Evolutionary conservation across 352 stramenopile species (phyloP).

Genomic region (Pythium myriotylum): DNA sequence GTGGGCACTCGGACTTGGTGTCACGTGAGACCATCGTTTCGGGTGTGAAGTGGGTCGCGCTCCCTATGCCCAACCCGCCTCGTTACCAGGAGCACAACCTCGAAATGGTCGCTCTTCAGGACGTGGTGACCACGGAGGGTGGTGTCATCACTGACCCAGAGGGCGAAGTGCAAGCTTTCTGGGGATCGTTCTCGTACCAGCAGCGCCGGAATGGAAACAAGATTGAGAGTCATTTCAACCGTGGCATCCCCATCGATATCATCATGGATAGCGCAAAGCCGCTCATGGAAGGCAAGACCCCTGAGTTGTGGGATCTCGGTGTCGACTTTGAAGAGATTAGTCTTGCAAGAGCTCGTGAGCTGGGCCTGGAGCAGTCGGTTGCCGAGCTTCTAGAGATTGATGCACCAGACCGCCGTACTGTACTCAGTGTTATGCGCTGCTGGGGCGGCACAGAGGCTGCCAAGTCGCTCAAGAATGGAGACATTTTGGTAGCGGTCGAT

Average conservation of each 20-base stretch:
- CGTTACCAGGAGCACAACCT: conserved; percentile 89
- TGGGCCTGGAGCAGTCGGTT: conserved; percentile 81
- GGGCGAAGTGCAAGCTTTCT: conserved; percentile 81
- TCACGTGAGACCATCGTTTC: conserved; percentile 86
- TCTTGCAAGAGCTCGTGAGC: conserved; percentile 86
- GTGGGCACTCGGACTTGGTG: conserved; percentile 80
- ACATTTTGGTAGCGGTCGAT: conserved; percentile 87
- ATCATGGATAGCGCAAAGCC: conserved; percentile 86
- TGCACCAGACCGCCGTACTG: conserved; percentile 66
- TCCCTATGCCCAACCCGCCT: conserved; percentile 81
- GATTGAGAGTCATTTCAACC: conserved; percentile 87
- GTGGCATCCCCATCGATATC: conserved; percentile 85
- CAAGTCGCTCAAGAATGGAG: conserved; percentile 75
- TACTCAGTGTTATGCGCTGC: conserved; percentile 76
- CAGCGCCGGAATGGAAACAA: conserved; percentile 72
- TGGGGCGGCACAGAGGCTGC: conserved; percentile 77
- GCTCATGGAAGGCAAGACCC: conserved; percentile 68
- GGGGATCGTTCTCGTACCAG: conserved; percentile 88
- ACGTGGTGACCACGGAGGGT: conserved; percentile 81
- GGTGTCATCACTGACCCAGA: conserved; percentile 75
- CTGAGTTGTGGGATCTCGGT: conserved; percentile 79
- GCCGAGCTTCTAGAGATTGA: conserved; percentile 78
- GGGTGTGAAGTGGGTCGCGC: conserved; percentile 83
- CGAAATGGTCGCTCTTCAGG: conserved; percentile 85
- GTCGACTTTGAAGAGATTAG: conserved; percentile 89